phyloP scores from a whole-genome alignment of 2,329 filamentous ascomycete genomes.

The Cytospora piceae region DNA sequence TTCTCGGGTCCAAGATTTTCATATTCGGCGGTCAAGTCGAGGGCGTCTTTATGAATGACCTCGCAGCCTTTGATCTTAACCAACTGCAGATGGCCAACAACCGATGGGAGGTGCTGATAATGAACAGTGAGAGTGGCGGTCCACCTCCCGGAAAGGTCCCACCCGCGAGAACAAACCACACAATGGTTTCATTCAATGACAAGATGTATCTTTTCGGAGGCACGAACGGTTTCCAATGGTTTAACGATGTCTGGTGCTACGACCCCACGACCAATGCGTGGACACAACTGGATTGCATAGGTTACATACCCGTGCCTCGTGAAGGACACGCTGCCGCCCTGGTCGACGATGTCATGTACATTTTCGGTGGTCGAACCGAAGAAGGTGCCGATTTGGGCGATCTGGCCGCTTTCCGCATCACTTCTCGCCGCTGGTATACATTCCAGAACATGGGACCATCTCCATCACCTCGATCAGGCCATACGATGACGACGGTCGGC shows the following conservation, averaged over 20 bases:
- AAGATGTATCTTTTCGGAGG: conserved; percentile 97
- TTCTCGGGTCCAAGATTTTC: conserved; percentile 94
- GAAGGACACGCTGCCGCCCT: conserved; percentile 94
- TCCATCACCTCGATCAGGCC: conserved; percentile 88
- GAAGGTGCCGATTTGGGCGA: conserved; percentile 92
- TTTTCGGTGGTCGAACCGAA: conserved; percentile 94
- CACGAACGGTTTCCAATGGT: conserved; percentile 95
- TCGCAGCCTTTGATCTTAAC: conserved; percentile 94
- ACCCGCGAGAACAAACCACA: conserved; percentile 91
- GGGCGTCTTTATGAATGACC: conserved; percentile 96
- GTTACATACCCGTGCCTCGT: conserved; percentile 90
- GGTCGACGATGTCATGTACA: conserved; percentile 98
- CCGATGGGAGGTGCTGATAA: conserved; percentile 90
- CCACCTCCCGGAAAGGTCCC: conserved; percentile 70
- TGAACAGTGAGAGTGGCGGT: conserved; percentile 68
- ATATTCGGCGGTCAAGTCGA: conserved; percentile 98
- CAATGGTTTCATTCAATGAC: conserved; percentile 88
- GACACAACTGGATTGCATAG: conserved; percentile 91
- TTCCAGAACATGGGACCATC: conserved; percentile 99
- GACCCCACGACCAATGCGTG: conserved; percentile 82
- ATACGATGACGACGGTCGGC: conserved; percentile 95
- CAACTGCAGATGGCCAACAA: conserved; percentile 89
- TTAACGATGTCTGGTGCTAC: conserved; percentile 98
- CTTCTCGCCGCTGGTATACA: conserved; percentile 93
- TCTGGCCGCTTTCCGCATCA: conserved; percentile 75